phyloP scores from a whole-genome alignment of 352 stramenopile genomes.

The Globisporangium paddicum region DNA sequence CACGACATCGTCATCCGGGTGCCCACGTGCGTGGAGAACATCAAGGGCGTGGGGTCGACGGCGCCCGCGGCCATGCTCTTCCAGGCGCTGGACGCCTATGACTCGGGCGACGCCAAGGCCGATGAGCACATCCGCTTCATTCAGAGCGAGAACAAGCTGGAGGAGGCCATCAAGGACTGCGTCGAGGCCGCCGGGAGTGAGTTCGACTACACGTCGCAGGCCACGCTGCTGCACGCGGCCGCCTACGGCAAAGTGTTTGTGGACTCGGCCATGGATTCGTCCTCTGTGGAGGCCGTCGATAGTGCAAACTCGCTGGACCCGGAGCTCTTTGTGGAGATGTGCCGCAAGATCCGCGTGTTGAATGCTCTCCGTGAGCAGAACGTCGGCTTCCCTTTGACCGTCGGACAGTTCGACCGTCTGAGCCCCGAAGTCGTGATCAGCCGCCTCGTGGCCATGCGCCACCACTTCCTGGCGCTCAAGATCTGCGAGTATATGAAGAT shows the following conservation, averaged over 20 bases:
- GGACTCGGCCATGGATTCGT: constrained; percentile 51
- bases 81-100: constrained; percentile 86
- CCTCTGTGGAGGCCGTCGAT: constrained; percentile 18
- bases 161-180: constrained; percentile 87
- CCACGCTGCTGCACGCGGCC: constrained; percentile 71
- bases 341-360: constrained; percentile 86
- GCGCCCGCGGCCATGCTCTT: constrained; percentile 88
- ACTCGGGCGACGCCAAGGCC: constrained; percentile 30
- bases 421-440: constrained; percentile 84
- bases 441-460: constrained; percentile 74
- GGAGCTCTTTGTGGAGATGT: constrained; percentile 88
- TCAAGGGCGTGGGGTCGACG: constrained; percentile 84
- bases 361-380: constrained; percentile 83
- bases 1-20: constrained; percentile 88
- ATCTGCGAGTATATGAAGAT: constrained; percentile 88
- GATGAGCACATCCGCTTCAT: constrained; percentile 87
- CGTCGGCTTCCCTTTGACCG: constrained; percentile 77
- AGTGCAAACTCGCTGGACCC: constrained; percentile 40
- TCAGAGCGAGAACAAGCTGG: constrained; percentile 65
- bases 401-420: constrained; percentile 78
- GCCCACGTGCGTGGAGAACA: constrained; percentile 78
- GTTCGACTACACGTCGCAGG: constrained; percentile 82
- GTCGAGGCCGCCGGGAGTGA: constrained; percentile 82
- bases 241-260: constrained; percentile 90
- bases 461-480: constrained; percentile 89